These are phyloP conservation scores for Dovyalis caffra DNA, from an alignment of 345 rosid genomes.

Conservation along the genomic window DNA sequence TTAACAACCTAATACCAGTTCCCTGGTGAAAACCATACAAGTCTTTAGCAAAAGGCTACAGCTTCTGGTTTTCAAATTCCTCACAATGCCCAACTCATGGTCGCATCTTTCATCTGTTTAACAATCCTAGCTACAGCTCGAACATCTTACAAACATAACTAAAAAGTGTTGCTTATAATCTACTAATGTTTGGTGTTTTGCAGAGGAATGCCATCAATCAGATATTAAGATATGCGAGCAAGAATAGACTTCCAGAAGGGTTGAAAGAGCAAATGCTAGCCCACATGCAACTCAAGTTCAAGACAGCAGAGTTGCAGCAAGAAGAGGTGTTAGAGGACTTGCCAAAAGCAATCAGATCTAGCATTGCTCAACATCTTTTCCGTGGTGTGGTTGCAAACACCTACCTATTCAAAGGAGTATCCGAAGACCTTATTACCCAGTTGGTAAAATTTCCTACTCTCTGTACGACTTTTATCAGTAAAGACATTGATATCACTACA, in stretches of 20 bases:
- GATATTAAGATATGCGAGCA: constrained; percentile 69
- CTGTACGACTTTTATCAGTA: background rate
- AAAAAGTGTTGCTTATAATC: background rate
- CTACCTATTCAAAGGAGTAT: constrained; percentile 73
- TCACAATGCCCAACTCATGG: too few species aligned
- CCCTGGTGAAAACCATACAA: too few species aligned
- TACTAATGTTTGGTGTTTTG: constrained; percentile 7
- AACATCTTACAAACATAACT: background rate
- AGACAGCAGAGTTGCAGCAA: constrained; percentile 78
- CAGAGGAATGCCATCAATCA: constrained; percentile 83
- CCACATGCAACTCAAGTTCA: constrained; percentile 90
- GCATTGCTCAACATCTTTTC: constrained; percentile 83
- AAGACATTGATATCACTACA: background rate
- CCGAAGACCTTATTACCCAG: constrained; percentile 69
- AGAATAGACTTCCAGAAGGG: constrained; percentile 78
- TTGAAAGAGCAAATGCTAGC: constrained; percentile 89
- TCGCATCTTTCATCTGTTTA: background rate
- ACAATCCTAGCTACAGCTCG: background rate
- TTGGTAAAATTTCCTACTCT: constrained; percentile 41
- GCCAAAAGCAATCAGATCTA: constrained; percentile 87
- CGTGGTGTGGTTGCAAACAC: constrained; percentile 46
- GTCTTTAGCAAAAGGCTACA: too few species aligned
- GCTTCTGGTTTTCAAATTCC: too few species aligned
- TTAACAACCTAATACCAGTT: too few species aligned
- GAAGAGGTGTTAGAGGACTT: constrained; percentile 78